These are phyloP conservation scores for Breynia disticha DNA, from an alignment of 441 rosid genomes.

Conservation along the genomic window DNA sequence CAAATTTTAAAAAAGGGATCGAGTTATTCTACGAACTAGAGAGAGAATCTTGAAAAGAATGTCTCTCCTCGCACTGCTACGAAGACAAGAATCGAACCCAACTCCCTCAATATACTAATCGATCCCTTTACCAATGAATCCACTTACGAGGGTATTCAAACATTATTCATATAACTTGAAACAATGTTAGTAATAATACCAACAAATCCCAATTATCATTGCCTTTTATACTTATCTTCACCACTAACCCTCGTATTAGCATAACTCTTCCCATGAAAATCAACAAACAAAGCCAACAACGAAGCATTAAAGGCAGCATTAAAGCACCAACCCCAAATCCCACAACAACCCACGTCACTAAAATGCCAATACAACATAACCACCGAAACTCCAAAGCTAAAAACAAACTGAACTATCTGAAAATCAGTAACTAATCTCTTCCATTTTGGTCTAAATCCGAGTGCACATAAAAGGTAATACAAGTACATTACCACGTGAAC, in stretches of 20 bases:
- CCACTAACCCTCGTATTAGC: conserved; percentile 2
- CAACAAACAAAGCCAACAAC: conserved; percentile 40
- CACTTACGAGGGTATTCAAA: too few relatives aligned
- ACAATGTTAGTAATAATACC: too few relatives aligned
- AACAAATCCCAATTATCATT: too few relatives aligned
- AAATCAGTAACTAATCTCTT: conserved; percentile 49
- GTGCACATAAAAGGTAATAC: conserved; percentile 38
- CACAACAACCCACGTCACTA: conserved; percentile 40
- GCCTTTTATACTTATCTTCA: neutral
- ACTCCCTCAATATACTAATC: too few relatives aligned
- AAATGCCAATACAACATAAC: conserved; percentile 44
- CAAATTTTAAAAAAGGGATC: too few relatives aligned
- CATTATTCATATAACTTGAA: too few relatives aligned
- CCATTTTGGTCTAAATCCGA: conserved; percentile 53
- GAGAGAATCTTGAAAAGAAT: too few relatives aligned
- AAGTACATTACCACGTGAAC: conserved; percentile 56
- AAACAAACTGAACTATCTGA: conserved; percentile 57
- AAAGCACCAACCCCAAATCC: conserved; percentile 58
- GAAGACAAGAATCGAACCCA: too few relatives aligned
- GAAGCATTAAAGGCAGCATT: conserved; percentile 43
- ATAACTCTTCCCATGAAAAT: conserved; percentile 45
- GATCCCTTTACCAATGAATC: too few relatives aligned
- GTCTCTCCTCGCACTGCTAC: too few relatives aligned
- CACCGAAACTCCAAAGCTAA: conserved; percentile 39
- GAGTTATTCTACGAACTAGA: too few relatives aligned